Conservation (phyloP, 352 stramenopile genomes). For the Halophytophthora polymorphica region DNA sequence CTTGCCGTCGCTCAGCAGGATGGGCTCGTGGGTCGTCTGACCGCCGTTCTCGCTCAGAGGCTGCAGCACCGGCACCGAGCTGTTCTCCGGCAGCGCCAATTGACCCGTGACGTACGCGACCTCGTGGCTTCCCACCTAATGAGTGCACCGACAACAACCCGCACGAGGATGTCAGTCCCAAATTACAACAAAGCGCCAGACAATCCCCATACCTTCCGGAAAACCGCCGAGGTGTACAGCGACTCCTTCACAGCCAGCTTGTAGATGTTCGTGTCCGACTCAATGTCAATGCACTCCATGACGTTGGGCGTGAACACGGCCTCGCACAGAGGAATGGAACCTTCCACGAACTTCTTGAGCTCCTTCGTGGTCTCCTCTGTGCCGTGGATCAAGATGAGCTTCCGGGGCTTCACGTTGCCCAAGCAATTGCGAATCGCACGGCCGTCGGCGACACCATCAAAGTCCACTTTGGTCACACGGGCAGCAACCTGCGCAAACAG, state of each 20-base stretch:
- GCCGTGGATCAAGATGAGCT: conserved; percentile 85
- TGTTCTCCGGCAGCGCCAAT: conserved; percentile 64
- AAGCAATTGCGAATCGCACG: conserved; percentile 86
- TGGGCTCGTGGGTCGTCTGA: conserved; percentile 60
- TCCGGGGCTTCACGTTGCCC: conserved; percentile 87
- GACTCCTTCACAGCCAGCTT: conserved; percentile 87
- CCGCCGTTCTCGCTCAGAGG: conserved; percentile 37
- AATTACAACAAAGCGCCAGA: neutral
- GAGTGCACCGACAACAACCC: neutral
- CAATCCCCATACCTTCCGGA: conserved; percentile 65
- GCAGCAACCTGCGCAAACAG: conserved; percentile 46
- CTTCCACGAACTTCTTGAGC: conserved; percentile 82
- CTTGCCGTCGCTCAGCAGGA: conserved; percentile 86
- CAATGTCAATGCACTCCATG: conserved; percentile 90
- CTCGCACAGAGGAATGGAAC: conserved; percentile 80
- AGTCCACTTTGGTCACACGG: conserved; percentile 80
- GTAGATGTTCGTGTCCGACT: conserved; percentile 89
- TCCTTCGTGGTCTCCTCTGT: conserved; percentile 78
- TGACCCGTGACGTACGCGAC: conserved; percentile 84
- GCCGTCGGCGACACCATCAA: conserved; percentile 80
- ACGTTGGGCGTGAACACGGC: conserved; percentile 83
- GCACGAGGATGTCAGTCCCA: neutral
- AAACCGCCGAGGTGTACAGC: conserved; percentile 78
- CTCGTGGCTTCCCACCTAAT: conserved; percentile 78
- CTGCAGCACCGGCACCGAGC: conserved; percentile 68